These are phyloP conservation scores for Grifola frondosa DNA, from an alignment of 1,284 basidiomycete genomes.

Conservation along the genomic window DNA sequence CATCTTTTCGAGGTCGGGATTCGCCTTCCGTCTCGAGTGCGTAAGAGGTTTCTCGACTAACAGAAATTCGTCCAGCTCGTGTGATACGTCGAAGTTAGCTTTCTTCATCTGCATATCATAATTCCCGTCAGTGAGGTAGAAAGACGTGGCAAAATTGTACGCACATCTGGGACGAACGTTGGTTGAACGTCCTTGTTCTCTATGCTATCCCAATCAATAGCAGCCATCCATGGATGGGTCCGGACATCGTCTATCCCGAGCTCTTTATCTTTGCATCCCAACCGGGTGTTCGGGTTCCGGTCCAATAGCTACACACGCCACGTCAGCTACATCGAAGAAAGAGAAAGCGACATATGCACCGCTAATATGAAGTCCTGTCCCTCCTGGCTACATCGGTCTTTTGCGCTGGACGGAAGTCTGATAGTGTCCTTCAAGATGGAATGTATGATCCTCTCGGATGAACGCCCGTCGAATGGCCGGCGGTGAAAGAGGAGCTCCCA, in stretches of 20 bases:
- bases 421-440: conserved; percentile 74
- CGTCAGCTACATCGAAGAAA: conserved; percentile 21
- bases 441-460: conserved; percentile 79
- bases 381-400: conserved; percentile 37
- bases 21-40: conserved; percentile 85
- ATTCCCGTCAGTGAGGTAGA: conserved; percentile 5
- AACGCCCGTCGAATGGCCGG: conserved; percentile 89
- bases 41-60: conserved; percentile 97
- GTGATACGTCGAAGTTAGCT: conserved; percentile 96
- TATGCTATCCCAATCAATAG: conserved; percentile 80
- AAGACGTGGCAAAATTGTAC: conserved; percentile 31
- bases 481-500: conserved; percentile 88
- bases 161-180: conserved; percentile 89
- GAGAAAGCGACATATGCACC: conserved; percentile 39
- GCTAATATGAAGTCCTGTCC: conserved; percentile 40
- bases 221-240: conserved; percentile 82
- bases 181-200: conserved; percentile 76
- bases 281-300: conserved; percentile 74
- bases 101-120: conserved; percentile 68
- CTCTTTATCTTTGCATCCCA: conserved; percentile 77
- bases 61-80: conserved; percentile 95
- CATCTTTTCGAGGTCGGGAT: conserved; percentile 82
- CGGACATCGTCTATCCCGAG: conserved; percentile 75
- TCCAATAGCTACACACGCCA: conserved; percentile 69
- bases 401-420: conserved; percentile 59